Evolutionary conservation across 495 filamentous ascomycete genomes (phyloP).

Genomic region (Thozetella sp.): DNA sequence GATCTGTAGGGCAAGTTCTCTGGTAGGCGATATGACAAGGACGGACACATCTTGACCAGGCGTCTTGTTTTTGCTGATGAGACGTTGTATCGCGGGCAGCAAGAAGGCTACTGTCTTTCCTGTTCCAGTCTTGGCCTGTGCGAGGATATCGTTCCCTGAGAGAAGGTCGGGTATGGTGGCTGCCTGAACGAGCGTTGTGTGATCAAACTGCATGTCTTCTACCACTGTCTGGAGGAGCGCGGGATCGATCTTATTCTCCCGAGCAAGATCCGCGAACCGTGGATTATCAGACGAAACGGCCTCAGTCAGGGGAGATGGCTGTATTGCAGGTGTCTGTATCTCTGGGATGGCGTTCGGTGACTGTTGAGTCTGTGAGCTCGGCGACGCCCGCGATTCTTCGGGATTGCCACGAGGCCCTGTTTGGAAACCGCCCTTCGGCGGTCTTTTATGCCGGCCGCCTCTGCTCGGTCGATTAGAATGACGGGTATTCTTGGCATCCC

Average conservation of each 20-base stretch:
- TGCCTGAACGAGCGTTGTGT: constrained; percentile 47
- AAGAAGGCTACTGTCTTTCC: constrained; percentile 72
- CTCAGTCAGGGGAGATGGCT: no score
- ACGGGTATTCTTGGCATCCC: no score
- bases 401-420: no score
- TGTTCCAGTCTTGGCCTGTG: constrained; percentile 71
- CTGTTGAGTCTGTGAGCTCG: no score
- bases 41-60: constrained; percentile 50
- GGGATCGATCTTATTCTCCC: constrained; percentile 34
- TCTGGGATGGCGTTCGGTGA: no score
- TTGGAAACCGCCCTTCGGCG: no score
- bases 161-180: constrained; percentile 36
- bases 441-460: no score
- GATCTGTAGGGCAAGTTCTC: constrained; percentile 70
- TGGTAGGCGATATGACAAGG: constrained; percentile 65
- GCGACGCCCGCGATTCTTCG: no score
- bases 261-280: constrained; percentile 30
- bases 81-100: constrained; percentile 64
- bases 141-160: constrained; percentile 36
- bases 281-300: constrained; percentile 29
- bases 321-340: no score
- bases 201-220: constrained; percentile 41
- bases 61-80: constrained; percentile 37
- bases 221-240: constrained; percentile 33
- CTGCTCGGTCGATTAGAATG: no score